A percentile compares a stretch with the other conserved stretches of the same genome.
Evolutionary conservation across 2,329 filamentous ascomycete species (phyloP).

Genomic region (Westerdykella sp.): DNA sequence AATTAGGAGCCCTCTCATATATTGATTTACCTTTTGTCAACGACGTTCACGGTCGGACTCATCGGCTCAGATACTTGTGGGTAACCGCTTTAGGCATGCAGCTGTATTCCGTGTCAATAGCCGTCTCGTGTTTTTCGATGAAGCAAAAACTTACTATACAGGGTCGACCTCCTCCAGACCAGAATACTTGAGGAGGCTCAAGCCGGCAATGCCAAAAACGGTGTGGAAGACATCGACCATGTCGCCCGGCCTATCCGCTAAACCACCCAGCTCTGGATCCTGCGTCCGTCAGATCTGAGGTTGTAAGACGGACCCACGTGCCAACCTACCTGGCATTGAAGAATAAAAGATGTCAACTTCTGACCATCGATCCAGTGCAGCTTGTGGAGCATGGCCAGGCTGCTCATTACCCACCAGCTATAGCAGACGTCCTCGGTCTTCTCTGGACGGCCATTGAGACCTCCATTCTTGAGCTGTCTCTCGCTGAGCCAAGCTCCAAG

Average conservation of each 20-base stretch:
- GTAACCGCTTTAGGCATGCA: conserved; percentile 39
- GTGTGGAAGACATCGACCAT: conserved; percentile 99
- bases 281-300: conserved; percentile 20
- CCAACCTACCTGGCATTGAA: conserved; percentile 64
- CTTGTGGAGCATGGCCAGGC: conserved; percentile 78
- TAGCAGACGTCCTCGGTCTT: conserved; percentile 97
- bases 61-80: conserved; percentile 23
- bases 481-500: conserved; percentile 89
- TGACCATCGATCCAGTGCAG: conserved; percentile 89
- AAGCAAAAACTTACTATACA: conserved; percentile 59
- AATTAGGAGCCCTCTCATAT: too few relatives aligned
- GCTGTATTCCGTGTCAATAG: conserved; percentile 16
- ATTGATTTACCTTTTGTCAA: conserved; percentile 5
- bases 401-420: conserved; percentile 97
- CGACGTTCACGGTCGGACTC: too few relatives aligned
- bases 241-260: conserved; percentile 85
- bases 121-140: not conserved
- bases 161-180: conserved; percentile 78
- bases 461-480: conserved; percentile 78
- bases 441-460: conserved; percentile 88
- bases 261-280: conserved; percentile 74
- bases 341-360: conserved; percentile 73
- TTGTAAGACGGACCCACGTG: not conserved
- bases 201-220: conserved; percentile 76
- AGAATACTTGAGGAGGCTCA: conserved; percentile 75